A percentile compares a stretch with the other conserved stretches of the same genome.
Conservation (phyloP, 2,329 filamentous ascomycete genomes). For the Fusarium floridanum region DNA sequence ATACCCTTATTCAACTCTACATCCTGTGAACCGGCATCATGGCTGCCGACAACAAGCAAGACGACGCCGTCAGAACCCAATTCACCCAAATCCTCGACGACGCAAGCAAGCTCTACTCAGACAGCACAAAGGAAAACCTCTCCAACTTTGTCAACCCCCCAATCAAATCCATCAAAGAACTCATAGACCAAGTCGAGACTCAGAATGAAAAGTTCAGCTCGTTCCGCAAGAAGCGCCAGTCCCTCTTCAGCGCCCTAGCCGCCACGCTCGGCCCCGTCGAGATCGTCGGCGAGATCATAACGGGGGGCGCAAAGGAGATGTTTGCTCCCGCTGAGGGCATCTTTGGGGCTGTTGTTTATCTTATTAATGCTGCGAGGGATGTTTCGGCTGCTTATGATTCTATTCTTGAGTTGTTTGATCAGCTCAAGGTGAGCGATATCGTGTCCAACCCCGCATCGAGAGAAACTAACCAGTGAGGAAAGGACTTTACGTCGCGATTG, state of each 20-base stretch:
- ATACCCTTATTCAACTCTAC: background rate
- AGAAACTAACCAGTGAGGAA: constrained; percentile 19
- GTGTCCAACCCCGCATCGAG: constrained; percentile 28
- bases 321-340: constrained; percentile 58
- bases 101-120: constrained; percentile 51
- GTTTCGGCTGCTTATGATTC: constrained; percentile 60
- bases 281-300: constrained; percentile 54
- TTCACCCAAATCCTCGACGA: constrained; percentile 51
- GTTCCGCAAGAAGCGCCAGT: constrained; percentile 54
- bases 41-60: constrained; percentile 38
- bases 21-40: constrained; percentile 9
- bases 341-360: constrained; percentile 58
- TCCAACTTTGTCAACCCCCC: constrained; percentile 51
- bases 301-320: constrained; percentile 52
- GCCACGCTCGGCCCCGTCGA: constrained; percentile 54
- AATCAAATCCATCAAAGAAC: constrained; percentile 50
- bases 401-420: constrained; percentile 59
- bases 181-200: constrained; percentile 49
- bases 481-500: constrained; percentile 58
- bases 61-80: constrained; percentile 31
- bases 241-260: constrained; percentile 51
- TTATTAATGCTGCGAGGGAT: constrained; percentile 59
- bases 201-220: constrained; percentile 53
- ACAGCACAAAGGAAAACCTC: constrained; percentile 47
- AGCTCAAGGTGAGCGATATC: constrained; percentile 50